Base-by-base conservation (phyloP, 1,284 basidiomycete genomes). In the Leucoagaricus sp. region DNA sequence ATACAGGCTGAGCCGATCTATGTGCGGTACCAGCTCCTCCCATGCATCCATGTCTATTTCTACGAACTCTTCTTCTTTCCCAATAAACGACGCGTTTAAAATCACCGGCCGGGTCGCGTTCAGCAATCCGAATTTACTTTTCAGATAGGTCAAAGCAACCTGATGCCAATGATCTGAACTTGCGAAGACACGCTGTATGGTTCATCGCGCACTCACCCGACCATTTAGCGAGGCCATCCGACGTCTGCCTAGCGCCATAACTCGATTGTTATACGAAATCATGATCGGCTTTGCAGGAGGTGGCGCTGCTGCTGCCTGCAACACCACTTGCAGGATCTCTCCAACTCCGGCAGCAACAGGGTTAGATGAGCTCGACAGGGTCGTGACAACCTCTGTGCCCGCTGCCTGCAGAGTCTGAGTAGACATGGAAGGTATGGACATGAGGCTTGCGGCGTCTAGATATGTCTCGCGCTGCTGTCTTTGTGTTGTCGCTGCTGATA, bases 11-110 rank as follows among this genome's bases (percentile, higher is more conserved):
- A 42, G 17, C 17, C 60, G 62, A 21, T 64, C 58, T 49, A 72
- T 68, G 40, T 67, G 62, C 21, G 64, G 64, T 17, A 69, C 64
- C 34, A 72, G 58, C 58, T 72, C 70, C 60, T 72, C 71, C 71
- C 71, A 72, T 40, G 70, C 65, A 58, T 73, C 70, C 61, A 72
- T 57, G 50, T 73, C 72, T 15, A 72, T 61, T 58, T 72, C 71
- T 9, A 71, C 65, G 49, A 60, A 70, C 40, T 59, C 54, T 6
- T 64, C 66, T 12, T 62, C 58, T 19, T 62, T 62, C 8, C 60
- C 63, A 19, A 63, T 59, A 56, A 72, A 70, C 29, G 61, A 58
- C 9, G 66, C 71, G 49, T 71, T 61, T 25, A 72, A 44, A 49
- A 65, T 66, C 36, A 70, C 48, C 41, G 69, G 62, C 12, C 64